Evolutionary conservation across 371 early-diverging fungal species (phyloP).

Genomic region (Mortierella sp.): DNA sequence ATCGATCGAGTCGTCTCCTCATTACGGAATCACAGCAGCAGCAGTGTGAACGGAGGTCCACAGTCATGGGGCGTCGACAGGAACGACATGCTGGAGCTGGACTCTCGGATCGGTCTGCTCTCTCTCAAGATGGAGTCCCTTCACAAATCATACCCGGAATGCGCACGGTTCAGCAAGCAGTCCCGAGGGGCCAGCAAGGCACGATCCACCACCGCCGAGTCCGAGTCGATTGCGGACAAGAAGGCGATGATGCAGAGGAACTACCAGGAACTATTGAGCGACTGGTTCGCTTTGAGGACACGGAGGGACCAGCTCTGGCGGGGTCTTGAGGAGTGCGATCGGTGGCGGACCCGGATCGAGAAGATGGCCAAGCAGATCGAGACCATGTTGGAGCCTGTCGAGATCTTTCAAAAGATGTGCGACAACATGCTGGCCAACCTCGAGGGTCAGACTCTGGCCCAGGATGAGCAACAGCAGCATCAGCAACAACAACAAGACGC

Average conservation of each 20-base stretch:
- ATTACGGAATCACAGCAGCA: constrained; percentile 16
- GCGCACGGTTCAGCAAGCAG: constrained; percentile 20
- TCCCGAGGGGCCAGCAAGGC: constrained; percentile 19
- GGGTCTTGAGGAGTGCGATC: constrained; percentile 46
- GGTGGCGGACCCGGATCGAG: constrained; percentile 49
- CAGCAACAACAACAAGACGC: neutral
- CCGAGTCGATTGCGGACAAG: constrained; percentile 42
- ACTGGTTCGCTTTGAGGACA: constrained; percentile 26
- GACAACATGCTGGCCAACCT: constrained; percentile 31
- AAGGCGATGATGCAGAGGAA: constrained; percentile 26
- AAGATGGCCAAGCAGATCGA: constrained; percentile 54
- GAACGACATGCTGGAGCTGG: constrained; percentile 55
- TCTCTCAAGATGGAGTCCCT: constrained; percentile 38
- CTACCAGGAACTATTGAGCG: constrained; percentile 27
- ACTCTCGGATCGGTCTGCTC: constrained; percentile 42
- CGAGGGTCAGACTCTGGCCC: constrained; percentile 17
- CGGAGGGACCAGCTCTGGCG: constrained; percentile 56
- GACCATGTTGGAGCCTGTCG: constrained; percentile 53
- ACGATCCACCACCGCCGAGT: constrained; percentile 15
- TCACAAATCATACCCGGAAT: constrained; percentile 51
- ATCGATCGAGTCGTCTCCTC: constrained; percentile 4
- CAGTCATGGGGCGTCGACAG: constrained; percentile 33
- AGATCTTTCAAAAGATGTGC: constrained; percentile 50
- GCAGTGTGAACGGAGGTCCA: constrained; percentile 15
- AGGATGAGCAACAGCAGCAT: neutral